Conservation (phyloP, 805 yeast species). For the Cyberlindnera xylosilytica region DNA sequence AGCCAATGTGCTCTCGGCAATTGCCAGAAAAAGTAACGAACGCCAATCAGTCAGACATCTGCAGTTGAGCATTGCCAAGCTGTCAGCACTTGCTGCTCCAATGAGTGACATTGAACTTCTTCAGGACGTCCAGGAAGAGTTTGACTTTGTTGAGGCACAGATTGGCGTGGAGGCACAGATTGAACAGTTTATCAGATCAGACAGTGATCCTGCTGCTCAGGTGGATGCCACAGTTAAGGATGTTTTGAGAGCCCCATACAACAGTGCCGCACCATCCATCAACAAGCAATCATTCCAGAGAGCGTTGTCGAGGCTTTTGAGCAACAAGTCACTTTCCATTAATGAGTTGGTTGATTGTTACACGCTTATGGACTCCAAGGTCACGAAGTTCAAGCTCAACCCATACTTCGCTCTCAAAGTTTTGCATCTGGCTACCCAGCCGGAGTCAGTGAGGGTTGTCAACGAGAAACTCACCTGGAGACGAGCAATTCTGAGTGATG, state of each 20-base stretch:
- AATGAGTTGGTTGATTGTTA: slow-evolving; percentile 50
- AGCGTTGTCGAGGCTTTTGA: slow-evolving; percentile 31
- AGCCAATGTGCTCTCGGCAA: slow-evolving; percentile 41
- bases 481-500: slow-evolving; percentile 51
- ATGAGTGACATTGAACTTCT: slow-evolving; percentile 27
- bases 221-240: slow-evolving; percentile 24
- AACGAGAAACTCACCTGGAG: slow-evolving; percentile 51
- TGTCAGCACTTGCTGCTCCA: slow-evolving; percentile 48
- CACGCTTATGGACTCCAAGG: slow-evolving; percentile 40
- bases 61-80: slow-evolving; percentile 68
- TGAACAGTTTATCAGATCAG: slow-evolving; percentile 29
- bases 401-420: slow-evolving; percentile 49
- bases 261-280: slow-evolving; percentile 14
- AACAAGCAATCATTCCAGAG: slow-evolving; percentile 25
- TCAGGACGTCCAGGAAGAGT: slow-evolving; percentile 46
- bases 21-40: slow-evolving; percentile 41
- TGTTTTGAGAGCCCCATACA: slow-evolving; percentile 23
- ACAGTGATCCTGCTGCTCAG: slow-evolving; percentile 27
- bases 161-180: slow-evolving; percentile 33
- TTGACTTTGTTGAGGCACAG: slow-evolving; percentile 50
- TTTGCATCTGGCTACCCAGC: slow-evolving; percentile 35
- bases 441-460: slow-evolving; percentile 30
- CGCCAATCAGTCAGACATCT: slow-evolving; percentile 45
- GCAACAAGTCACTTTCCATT: slow-evolving; percentile 38
- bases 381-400: slow-evolving; percentile 27